phyloP scores from a whole-genome alignment of 163 green algal species.

The Scenedesmus sp. region DNA sequence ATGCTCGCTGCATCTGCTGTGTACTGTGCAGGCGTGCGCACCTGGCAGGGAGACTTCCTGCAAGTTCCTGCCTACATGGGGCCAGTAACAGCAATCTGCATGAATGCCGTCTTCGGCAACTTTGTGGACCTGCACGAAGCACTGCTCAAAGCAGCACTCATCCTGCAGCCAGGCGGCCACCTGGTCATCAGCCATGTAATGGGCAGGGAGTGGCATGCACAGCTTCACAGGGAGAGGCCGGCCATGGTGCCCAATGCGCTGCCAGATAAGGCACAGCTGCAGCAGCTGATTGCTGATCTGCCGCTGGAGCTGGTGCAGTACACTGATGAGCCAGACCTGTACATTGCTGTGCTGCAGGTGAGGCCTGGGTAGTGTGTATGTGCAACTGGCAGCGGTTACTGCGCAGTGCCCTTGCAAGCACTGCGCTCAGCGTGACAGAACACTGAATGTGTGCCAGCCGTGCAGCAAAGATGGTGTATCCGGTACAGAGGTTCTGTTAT shows the following conservation, averaged over 20 bases:
- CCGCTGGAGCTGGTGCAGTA: slow-evolving; percentile 70
- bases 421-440: background rate
- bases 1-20: background rate
- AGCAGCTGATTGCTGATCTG: slow-evolving; percentile 69
- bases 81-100: slow-evolving; percentile 76
- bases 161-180: slow-evolving; percentile 65
- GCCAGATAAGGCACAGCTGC: slow-evolving; percentile 64
- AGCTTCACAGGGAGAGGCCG: slow-evolving; percentile 39
- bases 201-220: slow-evolving; percentile 66
- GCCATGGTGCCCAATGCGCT: slow-evolving; percentile 71
- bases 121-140: slow-evolving; percentile 67
- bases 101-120: slow-evolving; percentile 88
- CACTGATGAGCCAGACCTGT: slow-evolving; percentile 74
- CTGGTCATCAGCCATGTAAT: slow-evolving; percentile 81
- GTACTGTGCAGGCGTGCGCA: slow-evolving; percentile 67
- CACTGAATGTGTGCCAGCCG: background rate
- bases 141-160: slow-evolving; percentile 62
- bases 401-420: background rate
- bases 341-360: slow-evolving; percentile 80
- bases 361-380: background rate
- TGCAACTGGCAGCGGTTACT: background rate
- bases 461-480: background rate
- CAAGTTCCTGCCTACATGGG: slow-evolving; percentile 81
- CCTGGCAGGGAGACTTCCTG: slow-evolving; percentile 81
- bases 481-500: background rate